Conservation (phyloP, 257 asterid genomes). For the Jasminum sambac region DNA sequence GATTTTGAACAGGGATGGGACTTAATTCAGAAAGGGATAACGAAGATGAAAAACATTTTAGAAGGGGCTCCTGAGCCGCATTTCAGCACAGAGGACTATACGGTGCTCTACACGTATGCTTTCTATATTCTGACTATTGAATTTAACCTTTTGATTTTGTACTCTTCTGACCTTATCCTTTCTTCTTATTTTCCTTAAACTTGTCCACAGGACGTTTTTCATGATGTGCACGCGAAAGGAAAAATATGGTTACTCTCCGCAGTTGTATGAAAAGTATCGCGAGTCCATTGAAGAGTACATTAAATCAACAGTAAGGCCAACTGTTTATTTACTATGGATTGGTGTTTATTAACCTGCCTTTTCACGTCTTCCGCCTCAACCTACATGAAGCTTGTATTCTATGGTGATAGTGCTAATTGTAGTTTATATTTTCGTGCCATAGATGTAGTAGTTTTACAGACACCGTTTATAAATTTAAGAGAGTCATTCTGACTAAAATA, state of each 20-base stretch:
- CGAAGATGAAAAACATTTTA: conserved; percentile 78
- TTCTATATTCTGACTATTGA: conserved; percentile 4
- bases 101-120: conserved; percentile 88
- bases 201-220: conserved; percentile 69
- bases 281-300: conserved; percentile 87
- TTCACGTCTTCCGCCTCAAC: background rate
- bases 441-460: background rate
- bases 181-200: conserved; percentile 30
- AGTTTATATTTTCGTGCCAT: background rate
- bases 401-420: background rate
- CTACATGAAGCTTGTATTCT: background rate
- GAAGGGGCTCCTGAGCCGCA: conserved; percentile 94
- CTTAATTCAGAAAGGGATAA: conserved; percentile 81
- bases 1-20: conserved; percentile 96
- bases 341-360: background rate
- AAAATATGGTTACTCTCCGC: conserved; percentile 96
- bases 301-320: conserved; percentile 58
- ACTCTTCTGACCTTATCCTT: conserved; percentile 15
- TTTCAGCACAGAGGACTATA: conserved; percentile 89
- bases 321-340: conserved; percentile 3
- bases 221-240: conserved; percentile 99
- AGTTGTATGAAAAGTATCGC: conserved; percentile 80
- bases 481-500: background rate
- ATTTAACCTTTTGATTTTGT: background rate
- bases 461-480: background rate